Base-by-base conservation (phyloP, 345 rosid species). In the Salix dunnii region DNA sequence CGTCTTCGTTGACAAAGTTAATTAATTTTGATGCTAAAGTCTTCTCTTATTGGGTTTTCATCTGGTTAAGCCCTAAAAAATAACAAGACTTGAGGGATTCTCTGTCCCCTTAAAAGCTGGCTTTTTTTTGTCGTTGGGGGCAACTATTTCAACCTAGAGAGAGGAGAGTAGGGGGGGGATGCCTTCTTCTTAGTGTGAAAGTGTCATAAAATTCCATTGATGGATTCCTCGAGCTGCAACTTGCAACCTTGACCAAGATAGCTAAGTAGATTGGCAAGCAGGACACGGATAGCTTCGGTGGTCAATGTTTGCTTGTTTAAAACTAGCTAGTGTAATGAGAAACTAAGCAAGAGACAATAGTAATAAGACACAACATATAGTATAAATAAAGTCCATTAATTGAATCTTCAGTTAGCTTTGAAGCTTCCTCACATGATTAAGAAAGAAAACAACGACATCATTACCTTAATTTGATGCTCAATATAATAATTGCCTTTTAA, bases 101-200 rank as follows among this genome's bases (percentile, higher is more conserved):
- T 79, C 61, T 70, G 83, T 69, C 55, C 85, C 65, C 85, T 67
- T 46, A 42, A 70, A 84, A 80, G 86, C 89, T 82, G 88, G 83
- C 85, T 76, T 79, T 72, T 87, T 84, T 66, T 85, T 87, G 88
- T 87, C 87, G 79, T 82, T 23, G 83, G 81, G 76, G 75, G 74
- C 78, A 77, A 83, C 86, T 76, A 73, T 77, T 83, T 74, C 30
- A 18, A 40, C 48, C 5, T 60, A 48, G 43, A 40, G 43, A 1
- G 43, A 10, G 49, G 68, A 36, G 38, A 9, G 62, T 25, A 63
- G 21, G 43, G 6, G 1, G 49, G 72, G 77, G 86, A 75, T 79
- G 80, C 84, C 68, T 67, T 67, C 48, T 48, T 31, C 77, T 25
- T 36, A 62, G 30, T 67, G 72, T 38, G 70, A 10, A 65, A 74